Base-by-base conservation (phyloP, 345 rosid species). In the Passiflora organensis region DNA sequence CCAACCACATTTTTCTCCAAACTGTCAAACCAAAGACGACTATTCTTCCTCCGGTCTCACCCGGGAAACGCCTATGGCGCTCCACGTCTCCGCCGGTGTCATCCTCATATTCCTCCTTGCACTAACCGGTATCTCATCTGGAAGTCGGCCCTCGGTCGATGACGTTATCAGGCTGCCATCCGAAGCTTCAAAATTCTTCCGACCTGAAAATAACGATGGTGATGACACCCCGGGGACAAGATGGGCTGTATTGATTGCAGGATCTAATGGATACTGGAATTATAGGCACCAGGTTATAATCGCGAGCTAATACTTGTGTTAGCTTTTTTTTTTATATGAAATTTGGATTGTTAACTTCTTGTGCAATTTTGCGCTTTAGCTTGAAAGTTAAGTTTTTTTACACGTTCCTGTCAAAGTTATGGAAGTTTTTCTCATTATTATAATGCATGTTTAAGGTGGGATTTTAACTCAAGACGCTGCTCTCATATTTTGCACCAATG, bases 201-300 rank as follows among this genome's bases (percentile, higher is more conserved):
- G 74, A n/a, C 66, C 67, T 34, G 16, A 44, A 32, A 43, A 23
- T 23, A 45, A 19, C 46, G 64, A 38, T 5, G 81, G 22, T 3
- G 72, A 70, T 38, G 90, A 76, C 13, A 67, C 79, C 2, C 18
- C 69, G 10, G 96, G 95, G 46, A 89, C 95, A 0, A 75, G 88
- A 75, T 93, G 99, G 99, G 99, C 97, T 46, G 86, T 94, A 42
- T 74, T 94, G 42, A 82, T 85, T 49, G 99, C 97, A 11, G 97
- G 99, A 76, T 94, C 99, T 18, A 83, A 66, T 36, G 96, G 96
- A 18, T 94, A 83, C 60, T 83, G 96, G 97, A 94, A 94, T 65
- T 94, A 89, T 69, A 68, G 99, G 59, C 99, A 94, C 44, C 97
- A 94, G 93, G 99, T 83, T 23, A n/a, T n/a, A n/a, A 44, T 41